Conservation (phyloP, 78 protist genomes). For the Trichosphaerium sp. region DNA sequence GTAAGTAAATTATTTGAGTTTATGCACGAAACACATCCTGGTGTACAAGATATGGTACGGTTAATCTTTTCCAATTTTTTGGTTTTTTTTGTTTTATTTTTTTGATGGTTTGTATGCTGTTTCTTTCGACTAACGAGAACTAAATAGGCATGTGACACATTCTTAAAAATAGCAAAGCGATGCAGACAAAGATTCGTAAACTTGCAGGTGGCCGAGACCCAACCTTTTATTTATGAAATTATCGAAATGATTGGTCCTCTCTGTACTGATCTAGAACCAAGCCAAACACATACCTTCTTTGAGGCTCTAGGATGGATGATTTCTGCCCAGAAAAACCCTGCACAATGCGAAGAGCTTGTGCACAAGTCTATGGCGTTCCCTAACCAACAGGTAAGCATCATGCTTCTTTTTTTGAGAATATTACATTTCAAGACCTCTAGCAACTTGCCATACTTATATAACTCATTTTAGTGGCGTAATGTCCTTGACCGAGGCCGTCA, state of each 20-base stretch:
- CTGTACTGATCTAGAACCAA: constrained; percentile 59
- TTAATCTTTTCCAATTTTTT: too few relatives aligned
- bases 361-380: constrained; percentile 68
- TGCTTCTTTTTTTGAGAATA: too few relatives aligned
- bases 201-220: constrained; percentile 54
- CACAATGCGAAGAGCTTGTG: constrained; percentile 46
- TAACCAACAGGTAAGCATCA: constrained; percentile 47
- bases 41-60: constrained; percentile 97
- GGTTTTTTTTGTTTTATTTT: too few relatives aligned
- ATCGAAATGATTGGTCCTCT: constrained; percentile 26
- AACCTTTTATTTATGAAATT: constrained; percentile 84
- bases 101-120: not conserved
- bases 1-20: constrained; percentile 96
- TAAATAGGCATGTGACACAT: constrained; percentile 90
- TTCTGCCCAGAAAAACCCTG: constrained; percentile 21
- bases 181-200: constrained; percentile 82
- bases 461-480: constrained; percentile 46
- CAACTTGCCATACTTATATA: not conserved
- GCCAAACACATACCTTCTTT: constrained; percentile 85
- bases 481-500: constrained; percentile 24
- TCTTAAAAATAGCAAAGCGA: constrained; percentile 91
- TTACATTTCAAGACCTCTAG: not conserved
- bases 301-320: constrained; percentile 93
- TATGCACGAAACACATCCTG: constrained; percentile 97
- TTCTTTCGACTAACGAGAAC: not conserved